Percentiles rank a stretch among this genome's conserved stretches.
phyloP scores from a whole-genome alignment of 192 early-diverging fungal genomes.

The Coemansia sp. region DNA sequence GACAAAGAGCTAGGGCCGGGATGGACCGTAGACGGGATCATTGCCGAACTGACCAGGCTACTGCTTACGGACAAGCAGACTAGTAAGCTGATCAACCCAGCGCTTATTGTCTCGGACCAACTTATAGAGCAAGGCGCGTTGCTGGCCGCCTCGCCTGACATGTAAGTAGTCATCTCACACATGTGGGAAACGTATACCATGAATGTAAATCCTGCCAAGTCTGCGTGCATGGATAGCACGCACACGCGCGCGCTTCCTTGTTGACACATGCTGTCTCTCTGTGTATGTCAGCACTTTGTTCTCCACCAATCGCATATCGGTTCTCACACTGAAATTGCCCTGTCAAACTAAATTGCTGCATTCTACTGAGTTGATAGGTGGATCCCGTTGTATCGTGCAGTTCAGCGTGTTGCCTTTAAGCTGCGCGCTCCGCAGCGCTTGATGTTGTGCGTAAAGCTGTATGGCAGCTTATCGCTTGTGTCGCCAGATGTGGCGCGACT shows the following conservation, averaged over 20 bases:
- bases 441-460: conserved; percentile 51
- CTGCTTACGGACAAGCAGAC: conserved; percentile 48
- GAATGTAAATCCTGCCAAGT: background rate
- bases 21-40: conserved; percentile 42
- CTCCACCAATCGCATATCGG: conserved; percentile 1
- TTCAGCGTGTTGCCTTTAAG: conserved; percentile 45
- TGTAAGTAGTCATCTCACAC: conserved; percentile 21
- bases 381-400: conserved; percentile 39
- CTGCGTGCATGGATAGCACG: conserved; percentile 1
- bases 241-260: background rate
- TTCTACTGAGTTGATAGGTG: conserved; percentile 20
- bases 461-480: conserved; percentile 42
- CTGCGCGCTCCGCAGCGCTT: conserved; percentile 42
- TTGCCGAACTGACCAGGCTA: conserved; percentile 46
- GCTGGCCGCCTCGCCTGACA: conserved; percentile 23
- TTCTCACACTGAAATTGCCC: background rate
- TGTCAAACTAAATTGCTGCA: background rate
- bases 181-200: background rate
- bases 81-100: conserved; percentile 51
- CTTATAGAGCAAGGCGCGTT: conserved; percentile 50
- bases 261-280: background rate
- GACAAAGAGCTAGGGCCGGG: conserved; percentile 9
- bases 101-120: conserved; percentile 52
- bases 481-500: conserved; percentile 26
- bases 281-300: background rate